phyloP scores from a whole-genome alignment of 495 filamentous ascomycete genomes.

The Staphylotrichum longicolle region DNA sequence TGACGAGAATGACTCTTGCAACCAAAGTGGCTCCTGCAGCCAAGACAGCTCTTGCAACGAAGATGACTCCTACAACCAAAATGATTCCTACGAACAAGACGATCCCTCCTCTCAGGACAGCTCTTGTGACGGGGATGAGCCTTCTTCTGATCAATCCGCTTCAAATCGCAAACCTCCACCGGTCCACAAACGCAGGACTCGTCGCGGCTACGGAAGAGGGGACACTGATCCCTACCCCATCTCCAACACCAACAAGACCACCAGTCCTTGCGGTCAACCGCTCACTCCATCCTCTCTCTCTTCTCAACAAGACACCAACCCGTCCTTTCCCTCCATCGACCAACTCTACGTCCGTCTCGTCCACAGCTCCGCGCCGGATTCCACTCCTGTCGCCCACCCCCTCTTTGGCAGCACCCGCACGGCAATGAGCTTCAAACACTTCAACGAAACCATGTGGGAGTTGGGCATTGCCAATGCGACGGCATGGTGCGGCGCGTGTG shows the following conservation, averaged over 20 bases:
- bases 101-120: not conserved
- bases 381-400: not conserved
- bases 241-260: not conserved
- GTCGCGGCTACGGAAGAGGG: not conserved
- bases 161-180: not conserved
- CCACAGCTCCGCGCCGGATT: constrained; percentile 31
- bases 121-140: too few species aligned
- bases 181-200: not conserved
- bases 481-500: constrained; percentile 7
- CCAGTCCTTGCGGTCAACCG: not conserved
- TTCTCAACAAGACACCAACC: not conserved
- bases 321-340: constrained; percentile 25
- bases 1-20: too few species aligned
- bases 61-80: not conserved
- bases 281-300: not conserved
- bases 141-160: too few species aligned
- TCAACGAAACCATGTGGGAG: constrained; percentile 2
- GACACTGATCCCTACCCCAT: not conserved
- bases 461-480: constrained; percentile 9
- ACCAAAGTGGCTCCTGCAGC: too few species aligned
- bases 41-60: too few species aligned
- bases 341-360: constrained; percentile 42
- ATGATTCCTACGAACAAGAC: not conserved
- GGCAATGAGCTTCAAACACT: constrained; percentile 8
- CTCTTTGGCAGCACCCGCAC: constrained; percentile 5